phyloP scores from a whole-genome alignment of 208 protist genomes.

The Leishmania tarentolae region DNA sequence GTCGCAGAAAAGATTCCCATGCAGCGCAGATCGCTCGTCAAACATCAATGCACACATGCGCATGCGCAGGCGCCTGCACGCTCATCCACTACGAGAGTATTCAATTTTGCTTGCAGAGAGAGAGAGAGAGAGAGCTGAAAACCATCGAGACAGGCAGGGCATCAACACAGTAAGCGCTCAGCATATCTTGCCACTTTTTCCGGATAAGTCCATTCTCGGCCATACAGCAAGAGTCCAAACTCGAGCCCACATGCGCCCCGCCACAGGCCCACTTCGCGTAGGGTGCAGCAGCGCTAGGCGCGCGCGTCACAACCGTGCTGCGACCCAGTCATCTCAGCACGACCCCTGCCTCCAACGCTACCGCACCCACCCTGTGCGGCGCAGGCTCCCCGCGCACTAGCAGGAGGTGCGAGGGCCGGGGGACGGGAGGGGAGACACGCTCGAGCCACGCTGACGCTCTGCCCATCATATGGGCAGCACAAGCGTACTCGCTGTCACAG shows the following conservation, averaged over 20 bases:
- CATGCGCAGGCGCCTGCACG: too few relatives aligned
- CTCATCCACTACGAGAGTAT: not conserved
- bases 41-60: not conserved
- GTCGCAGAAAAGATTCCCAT: not conserved
- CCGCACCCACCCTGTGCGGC: too few relatives aligned
- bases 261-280: not conserved
- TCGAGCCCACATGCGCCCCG: not conserved
- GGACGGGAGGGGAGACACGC: too few relatives aligned
- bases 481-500: too few relatives aligned
- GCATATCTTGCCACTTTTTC: not conserved
- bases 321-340: too few relatives aligned
- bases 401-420: too few relatives aligned
- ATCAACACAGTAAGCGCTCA: not conserved
- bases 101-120: not conserved
- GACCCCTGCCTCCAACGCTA: too few relatives aligned
- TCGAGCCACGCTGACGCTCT: too few relatives aligned
- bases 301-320: not conserved
- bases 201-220: not conserved
- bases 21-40: not conserved
- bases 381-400: too few relatives aligned
- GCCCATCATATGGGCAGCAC: too few relatives aligned
- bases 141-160: too few relatives aligned
- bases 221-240: not conserved
- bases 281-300: not conserved
- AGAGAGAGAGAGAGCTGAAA: not conserved